Evolutionary conservation across 1,139 yeast species (phyloP), one percentile per base, ranked within the genome.

Genomic region (Yamadazyma oceani): DNA sequence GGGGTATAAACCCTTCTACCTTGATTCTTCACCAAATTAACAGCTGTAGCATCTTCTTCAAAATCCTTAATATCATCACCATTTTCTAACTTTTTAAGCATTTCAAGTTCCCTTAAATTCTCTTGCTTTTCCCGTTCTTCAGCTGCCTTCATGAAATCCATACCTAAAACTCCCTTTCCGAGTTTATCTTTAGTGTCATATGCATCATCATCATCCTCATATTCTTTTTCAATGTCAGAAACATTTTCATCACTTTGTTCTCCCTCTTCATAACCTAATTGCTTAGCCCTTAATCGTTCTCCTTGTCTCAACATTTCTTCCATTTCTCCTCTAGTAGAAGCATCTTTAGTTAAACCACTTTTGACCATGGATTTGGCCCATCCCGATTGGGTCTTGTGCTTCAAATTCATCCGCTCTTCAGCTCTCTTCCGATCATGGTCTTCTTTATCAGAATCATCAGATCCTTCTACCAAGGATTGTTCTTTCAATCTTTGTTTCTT

Each of bases 91-190:
- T 62, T 67, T 46, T 75, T 72, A 42, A 88, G 57, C 34, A 66
- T 65, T 39, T 72, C 78, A 34, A 82, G 57, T 29, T 75, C 75
- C 45, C 71, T 69, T 39, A 70, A 61, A 56, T 85, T 85, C 32
- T 72, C 76, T 42, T 72, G 70, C 41, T 66, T 75, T 46, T 77
- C 74, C 52, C 80, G 75, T 35, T 79, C 82, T 47, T 83, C 92
- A 2, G 96, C 97, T 46, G 83, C 85, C 50, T 76, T 82, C 96
- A 90, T 89, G 59, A 92, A 92, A 49, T 89, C 95, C 97, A 92
- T 92, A 33, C 81, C 85, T 68, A 90, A 65, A 19, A 92, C 83
- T 42, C 97, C 97, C 58, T 89, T 89, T 14, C 95, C 94, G 16
- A 85, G 60, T 19, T 66, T 65, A 35, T 66, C 62, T 33, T 71